Base-by-base conservation (phyloP, 495 filamentous ascomycete genomes). In the Corynascus novoguineensis region DNA sequence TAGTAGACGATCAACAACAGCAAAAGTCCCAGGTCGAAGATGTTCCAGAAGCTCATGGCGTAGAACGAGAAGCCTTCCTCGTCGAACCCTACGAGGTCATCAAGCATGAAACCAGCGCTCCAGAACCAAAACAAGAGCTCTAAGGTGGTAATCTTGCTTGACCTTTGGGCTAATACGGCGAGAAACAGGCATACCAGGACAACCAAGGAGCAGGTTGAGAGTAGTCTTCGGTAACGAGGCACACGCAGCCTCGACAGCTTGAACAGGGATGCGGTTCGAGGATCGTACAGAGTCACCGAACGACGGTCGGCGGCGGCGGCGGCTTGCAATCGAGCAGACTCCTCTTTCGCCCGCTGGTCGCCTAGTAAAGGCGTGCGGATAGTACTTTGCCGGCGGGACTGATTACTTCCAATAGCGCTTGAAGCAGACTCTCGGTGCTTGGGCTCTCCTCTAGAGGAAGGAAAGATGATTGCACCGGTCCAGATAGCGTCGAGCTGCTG, bases 61-160 rank as follows among this genome's bases (percentile, higher is more conserved):
- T 96, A 97, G 10, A 97, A 80, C 49, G 90, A 90, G 66, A 96
- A 93, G 7, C 92, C 92, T 65, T 95, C 88, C 66, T 96, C 90
- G 60, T 89, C 92, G 76, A 95, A 95, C 7, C 89, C 89, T 28
- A 93, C 88, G 41, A 96, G 77, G 68, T 96, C 90, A 63, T 95
- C 90, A n/a, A 97, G 85, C 89, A 96, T 95, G 70, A 92, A 97
- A 4, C 92, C 92, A 22, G 89, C 87, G 65, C 89, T 92, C 92
- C 92, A 97, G 68, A 97, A 86, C 92, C 92, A 97, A 68, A 97
- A 96, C 11, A 93, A 63, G 21, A 96, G 68, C 68, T 97, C 92
- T 8, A 96, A 71, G 3, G 81, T 75, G 12, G 90, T 93, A 62
- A 97, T 95, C 22, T 77, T 75, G 41, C 81, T 79, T 19, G 88